Percentiles rank a stretch among this genome's conserved stretches.
Evolutionary conservation across 2,329 filamentous ascomycete species (phyloP).

Genomic region (Paraconiothyrium sp.): DNA sequence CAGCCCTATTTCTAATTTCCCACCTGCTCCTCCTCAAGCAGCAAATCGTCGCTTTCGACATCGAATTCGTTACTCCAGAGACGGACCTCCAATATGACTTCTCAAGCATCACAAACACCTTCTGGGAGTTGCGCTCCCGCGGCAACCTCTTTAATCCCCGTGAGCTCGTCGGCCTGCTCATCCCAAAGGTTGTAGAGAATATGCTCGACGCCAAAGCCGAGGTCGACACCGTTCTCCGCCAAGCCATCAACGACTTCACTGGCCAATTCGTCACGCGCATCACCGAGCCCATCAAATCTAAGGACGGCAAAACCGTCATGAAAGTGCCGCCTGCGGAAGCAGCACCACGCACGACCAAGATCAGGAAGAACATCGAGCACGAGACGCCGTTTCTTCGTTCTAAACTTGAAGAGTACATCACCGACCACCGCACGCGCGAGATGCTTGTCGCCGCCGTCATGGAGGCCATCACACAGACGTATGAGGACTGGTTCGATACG

Average conservation of each 20-base stretch:
- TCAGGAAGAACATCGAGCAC: conserved; percentile 65
- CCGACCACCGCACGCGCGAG: conserved; percentile 70
- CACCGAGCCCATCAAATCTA: conserved; percentile 56
- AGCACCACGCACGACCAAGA: conserved; percentile 50
- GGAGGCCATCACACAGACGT: conserved; percentile 69
- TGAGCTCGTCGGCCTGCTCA: conserved; percentile 68
- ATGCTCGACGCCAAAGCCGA: conserved; percentile 77
- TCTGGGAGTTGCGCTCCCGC: conserved; percentile 72
- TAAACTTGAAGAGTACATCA: conserved; percentile 70
- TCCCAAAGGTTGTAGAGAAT: conserved; percentile 74
- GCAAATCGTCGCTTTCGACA: conserved; percentile 94
- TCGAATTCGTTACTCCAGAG: conserved; percentile 76
- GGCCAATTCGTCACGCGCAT: conserved; percentile 66
- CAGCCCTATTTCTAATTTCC: conserved; percentile 91
- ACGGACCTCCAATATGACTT: conserved; percentile 69
- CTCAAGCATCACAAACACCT: conserved; percentile 70
- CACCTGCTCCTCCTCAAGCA: conserved; percentile 96
- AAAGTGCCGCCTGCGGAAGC: conserved; percentile 38
- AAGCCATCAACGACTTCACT: conserved; percentile 74
- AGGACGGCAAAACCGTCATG: conserved; percentile 27
- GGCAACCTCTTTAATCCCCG: conserved; percentile 73
- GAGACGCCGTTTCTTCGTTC: conserved; percentile 65
- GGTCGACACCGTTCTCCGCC: conserved; percentile 69
- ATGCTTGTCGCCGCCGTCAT: conserved; percentile 73
- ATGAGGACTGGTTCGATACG: conserved; percentile 71